Evolutionary conservation across 1,284 basidiomycete species (phyloP).

Genomic region (Prillingera fragicola): DNA sequence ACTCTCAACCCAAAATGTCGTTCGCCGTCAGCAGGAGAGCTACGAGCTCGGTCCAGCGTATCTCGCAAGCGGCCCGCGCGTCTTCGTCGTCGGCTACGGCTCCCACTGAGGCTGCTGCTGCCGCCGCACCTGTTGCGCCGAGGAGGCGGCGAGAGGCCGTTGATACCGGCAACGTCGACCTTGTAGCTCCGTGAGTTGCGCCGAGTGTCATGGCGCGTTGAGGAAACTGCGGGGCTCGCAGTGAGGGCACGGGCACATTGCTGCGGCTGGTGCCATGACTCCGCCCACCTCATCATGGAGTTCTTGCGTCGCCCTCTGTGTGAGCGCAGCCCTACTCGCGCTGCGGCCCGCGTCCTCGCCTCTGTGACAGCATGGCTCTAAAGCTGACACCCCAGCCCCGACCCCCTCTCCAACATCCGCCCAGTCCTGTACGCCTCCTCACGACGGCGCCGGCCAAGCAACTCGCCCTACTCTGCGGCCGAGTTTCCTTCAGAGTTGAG

Average conservation of each 20-base stretch:
- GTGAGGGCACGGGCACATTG: not conserved
- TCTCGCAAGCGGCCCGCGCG: too few relatives aligned
- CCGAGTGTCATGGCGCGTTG: not conserved
- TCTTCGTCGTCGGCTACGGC: not conserved
- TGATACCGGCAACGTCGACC: slow-evolving; percentile 26
- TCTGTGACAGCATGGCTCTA: not conserved
- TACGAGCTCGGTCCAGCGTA: too few relatives aligned
- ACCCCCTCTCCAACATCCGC: slow-evolving; percentile 43
- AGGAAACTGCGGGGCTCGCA: not conserved
- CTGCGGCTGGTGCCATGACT: too few relatives aligned
- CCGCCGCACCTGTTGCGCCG: slow-evolving; percentile 1
- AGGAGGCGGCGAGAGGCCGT: slow-evolving; percentile 2
- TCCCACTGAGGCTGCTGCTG: not conserved
- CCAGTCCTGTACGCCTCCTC: slow-evolving; percentile 41
- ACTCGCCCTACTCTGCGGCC: slow-evolving; percentile 37
- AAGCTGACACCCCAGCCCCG: slow-evolving; percentile 27
- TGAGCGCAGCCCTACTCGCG: slow-evolving; percentile 34
- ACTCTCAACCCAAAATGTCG: too few relatives aligned
- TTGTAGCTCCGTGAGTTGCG: slow-evolving; percentile 41
- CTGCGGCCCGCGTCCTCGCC: slow-evolving; percentile 22
- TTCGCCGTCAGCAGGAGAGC: too few relatives aligned
- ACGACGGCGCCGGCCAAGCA: slow-evolving; percentile 21
- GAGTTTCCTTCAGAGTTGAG: slow-evolving; percentile 31
- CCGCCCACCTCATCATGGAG: too few relatives aligned
- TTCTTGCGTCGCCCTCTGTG: not conserved